Evolutionary conservation across 2,329 filamentous ascomycete species (phyloP).

Genomic region (Scedosporium minutisporum): DNA sequence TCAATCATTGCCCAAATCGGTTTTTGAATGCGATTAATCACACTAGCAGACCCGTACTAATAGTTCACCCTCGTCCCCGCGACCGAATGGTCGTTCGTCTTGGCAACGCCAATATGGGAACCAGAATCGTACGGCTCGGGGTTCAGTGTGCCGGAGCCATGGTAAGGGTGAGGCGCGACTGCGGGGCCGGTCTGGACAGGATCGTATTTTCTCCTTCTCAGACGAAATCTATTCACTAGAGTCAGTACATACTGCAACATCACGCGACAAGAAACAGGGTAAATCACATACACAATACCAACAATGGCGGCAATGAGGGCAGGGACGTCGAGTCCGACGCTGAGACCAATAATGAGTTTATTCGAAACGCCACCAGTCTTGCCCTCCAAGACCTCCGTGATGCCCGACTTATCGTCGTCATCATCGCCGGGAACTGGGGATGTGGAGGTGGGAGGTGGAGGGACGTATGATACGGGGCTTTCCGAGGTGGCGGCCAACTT

Average conservation of each 20-base stretch:
- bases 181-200: not conserved
- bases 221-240: constrained; percentile 9
- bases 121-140: not conserved
- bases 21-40: no score
- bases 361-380: constrained; percentile 27
- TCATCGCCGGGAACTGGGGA: constrained; percentile 1
- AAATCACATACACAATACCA: constrained; percentile 17
- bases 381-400: constrained; percentile 8
- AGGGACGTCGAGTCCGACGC: constrained; percentile 34
- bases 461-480: constrained; percentile 32
- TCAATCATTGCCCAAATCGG: no score
- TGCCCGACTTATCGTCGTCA: constrained; percentile 1
- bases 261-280: not conserved
- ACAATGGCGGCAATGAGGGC: constrained; percentile 22
- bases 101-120: not conserved
- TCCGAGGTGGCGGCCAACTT: constrained; percentile 29
- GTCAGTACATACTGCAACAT: constrained; percentile 2
- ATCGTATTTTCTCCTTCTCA: not conserved
- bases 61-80: no score
- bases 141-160: not conserved
- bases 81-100: no score
- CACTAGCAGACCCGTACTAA: no score
- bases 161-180: not conserved
- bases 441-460: constrained; percentile 17
- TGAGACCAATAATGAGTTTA: constrained; percentile 36